Conservation (phyloP, 345 rosid genomes). For the Atalantia buxifolia region DNA sequence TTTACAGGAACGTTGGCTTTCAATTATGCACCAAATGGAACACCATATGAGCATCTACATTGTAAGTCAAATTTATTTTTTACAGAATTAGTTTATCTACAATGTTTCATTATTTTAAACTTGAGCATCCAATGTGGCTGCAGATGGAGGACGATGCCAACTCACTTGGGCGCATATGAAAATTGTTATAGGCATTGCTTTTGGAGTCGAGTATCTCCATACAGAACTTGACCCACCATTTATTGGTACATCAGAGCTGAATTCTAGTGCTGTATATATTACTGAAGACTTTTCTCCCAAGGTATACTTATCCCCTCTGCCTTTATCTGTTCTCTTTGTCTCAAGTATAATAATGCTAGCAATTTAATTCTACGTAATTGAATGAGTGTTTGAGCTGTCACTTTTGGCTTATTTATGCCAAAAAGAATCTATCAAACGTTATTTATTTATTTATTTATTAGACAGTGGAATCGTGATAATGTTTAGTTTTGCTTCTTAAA, state of each 20-base stretch:
- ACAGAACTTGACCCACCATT: slow-evolving; percentile 83
- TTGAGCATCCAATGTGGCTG: slow-evolving; percentile 17
- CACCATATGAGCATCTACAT: slow-evolving; percentile 86
- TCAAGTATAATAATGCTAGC: no score
- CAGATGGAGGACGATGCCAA: slow-evolving; percentile 79
- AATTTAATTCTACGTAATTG: no score
- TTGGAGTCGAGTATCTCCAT: slow-evolving; percentile 84
- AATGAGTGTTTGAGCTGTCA: no score
- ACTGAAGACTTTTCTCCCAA: slow-evolving; percentile 93
- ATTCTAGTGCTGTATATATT: slow-evolving; percentile 81
- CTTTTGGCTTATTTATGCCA: no score
- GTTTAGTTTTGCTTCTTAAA: no score
- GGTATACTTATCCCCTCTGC: slow-evolving; percentile 25
- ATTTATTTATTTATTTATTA: no score
- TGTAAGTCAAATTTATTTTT: slow-evolving; percentile 49
- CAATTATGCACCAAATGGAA: slow-evolving; percentile 31
- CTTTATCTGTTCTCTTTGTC: no score
- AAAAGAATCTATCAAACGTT: no score
- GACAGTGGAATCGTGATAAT: no score
- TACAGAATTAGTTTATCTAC: not conserved
- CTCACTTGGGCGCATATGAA: slow-evolving; percentile 92
- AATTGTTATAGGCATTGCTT: slow-evolving; percentile 71
- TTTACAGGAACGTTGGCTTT: slow-evolving; percentile 32
- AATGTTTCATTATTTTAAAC: slow-evolving; percentile 8
- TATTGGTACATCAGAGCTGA: slow-evolving; percentile 72